Evolutionary conservation across 1,284 basidiomycete species (phyloP), one percentile per base, ranked within the genome.

Genomic region (Ustilago hordei): DNA sequence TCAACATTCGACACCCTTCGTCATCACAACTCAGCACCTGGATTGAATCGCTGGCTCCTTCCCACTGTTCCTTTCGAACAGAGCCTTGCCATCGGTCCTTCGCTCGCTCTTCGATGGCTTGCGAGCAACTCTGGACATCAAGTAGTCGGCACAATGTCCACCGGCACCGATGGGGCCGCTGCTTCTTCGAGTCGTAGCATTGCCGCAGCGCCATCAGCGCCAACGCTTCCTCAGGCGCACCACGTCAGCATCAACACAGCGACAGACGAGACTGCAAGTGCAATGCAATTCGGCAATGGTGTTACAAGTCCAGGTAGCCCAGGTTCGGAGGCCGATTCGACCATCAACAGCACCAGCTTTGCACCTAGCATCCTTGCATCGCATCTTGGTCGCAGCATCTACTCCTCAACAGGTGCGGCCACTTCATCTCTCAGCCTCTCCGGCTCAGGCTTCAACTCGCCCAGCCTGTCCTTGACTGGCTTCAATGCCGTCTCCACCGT

Each of bases 401-500:
- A 66, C 50, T 68, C 64, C 6, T 69, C 66, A 0, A 50, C 75
- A 35, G 75, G 57, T 13, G 69, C 61, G 8, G 72, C 66, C 8
- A 62, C 54, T 19, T 73, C 70, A 3, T 43, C 70, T 1, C 53
- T 72, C 43, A 77, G 75, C 58, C 43, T 77, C 4, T 47, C 70
- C 3, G 75, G 60, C 35, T 70, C 70, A 6, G 75, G 75, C 32
- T 66, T 61, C 64, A 70, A 66, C 38, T 73, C 75, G 4, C 75
- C 75, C 17, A 47, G 53, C 4, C 32, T 77, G 41, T 47, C 75
- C 17, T 54, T 78, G 39, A 68, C 77, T 8, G 81, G 80, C 54
- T 78, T 82, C 75, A 78, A 84, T 35, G 81, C 81, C 4, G 68
- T 83, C 28, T 84, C 82, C 8, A 81, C 84, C 13, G 80, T 85